phyloP scores from a whole-genome alignment of 805 yeast genomes.

The Ogataea methanolica region DNA sequence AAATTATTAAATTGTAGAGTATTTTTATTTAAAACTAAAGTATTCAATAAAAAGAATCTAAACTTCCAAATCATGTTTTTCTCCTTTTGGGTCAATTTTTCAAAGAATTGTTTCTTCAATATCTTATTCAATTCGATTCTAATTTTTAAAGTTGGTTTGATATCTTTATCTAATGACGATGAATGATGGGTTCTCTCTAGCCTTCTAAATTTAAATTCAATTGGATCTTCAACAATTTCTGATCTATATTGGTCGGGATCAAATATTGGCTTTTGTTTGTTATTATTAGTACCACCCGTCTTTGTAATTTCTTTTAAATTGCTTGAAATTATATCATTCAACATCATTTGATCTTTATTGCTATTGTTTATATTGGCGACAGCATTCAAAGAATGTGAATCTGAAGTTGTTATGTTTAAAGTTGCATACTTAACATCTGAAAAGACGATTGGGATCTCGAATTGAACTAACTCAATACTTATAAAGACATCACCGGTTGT shows the following conservation, averaged over 20 bases:
- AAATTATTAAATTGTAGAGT: conserved; percentile 32
- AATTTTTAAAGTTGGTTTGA: conserved; percentile 81
- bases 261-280: conserved; percentile 29
- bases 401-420: conserved; percentile 22
- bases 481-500: conserved; percentile 14
- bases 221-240: conserved; percentile 60
- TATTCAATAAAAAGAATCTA: conserved; percentile 71
- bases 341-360: conserved; percentile 13
- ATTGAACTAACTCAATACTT: conserved; percentile 53
- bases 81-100: conserved; percentile 74
- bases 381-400: conserved; percentile 18
- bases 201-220: conserved; percentile 81
- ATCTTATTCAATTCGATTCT: conserved; percentile 70
- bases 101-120: conserved; percentile 76
- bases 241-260: conserved; percentile 60
- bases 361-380: conserved; percentile 12
- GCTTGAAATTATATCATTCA: conserved; percentile 22
- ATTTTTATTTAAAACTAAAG: conserved; percentile 32
- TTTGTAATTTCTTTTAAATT: conserved; percentile 12
- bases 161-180: conserved; percentile 72
- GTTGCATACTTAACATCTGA: conserved; percentile 48
- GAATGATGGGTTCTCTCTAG: conserved; percentile 80
- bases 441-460: conserved; percentile 69
- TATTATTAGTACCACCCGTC: conserved; percentile 18
- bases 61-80: conserved; percentile 88